phyloP scores from a whole-genome alignment of 1,284 basidiomycete genomes.

The Pulchroboletus neoregius region DNA sequence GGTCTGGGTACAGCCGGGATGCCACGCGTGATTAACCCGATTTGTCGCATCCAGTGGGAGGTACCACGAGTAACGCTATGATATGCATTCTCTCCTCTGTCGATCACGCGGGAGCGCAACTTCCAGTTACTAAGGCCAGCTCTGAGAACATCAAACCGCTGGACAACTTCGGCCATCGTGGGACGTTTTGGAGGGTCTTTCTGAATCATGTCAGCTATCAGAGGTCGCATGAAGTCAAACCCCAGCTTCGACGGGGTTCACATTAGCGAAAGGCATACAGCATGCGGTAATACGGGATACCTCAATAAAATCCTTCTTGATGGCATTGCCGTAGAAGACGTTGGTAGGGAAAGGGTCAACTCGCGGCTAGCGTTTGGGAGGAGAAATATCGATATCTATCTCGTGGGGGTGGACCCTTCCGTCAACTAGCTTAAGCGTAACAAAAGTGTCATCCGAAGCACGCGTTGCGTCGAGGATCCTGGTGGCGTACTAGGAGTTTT shows the following conservation, averaged over 20 bases:
- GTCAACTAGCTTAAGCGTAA: conserved; percentile 31
- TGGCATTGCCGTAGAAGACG: conserved; percentile 16
- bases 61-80: not conserved
- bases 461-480: conserved; percentile 38
- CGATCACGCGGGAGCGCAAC: conserved; percentile 14
- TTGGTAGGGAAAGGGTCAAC: conserved; percentile 11
- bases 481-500: too few species aligned
- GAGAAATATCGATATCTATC: conserved; percentile 23
- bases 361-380: conserved; percentile 9
- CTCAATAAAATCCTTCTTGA: conserved; percentile 5
- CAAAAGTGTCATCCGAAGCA: conserved; percentile 26
- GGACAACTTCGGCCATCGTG: conserved; percentile 16
- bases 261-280: too few species aligned
- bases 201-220: conserved; percentile 21
- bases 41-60: conserved; percentile 17
- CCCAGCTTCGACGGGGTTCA: conserved; percentile 3
- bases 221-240: conserved; percentile 19
- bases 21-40: conserved; percentile 3
- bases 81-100: conserved; percentile 1
- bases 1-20: too few species aligned
- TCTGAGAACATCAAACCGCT: conserved; percentile 7
- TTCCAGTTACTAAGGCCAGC: conserved; percentile 2
- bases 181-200: conserved; percentile 19
- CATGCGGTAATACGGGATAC: conserved; percentile 14
- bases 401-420: conserved; percentile 22